Conservation (phyloP, 176 grass and related monocot species). For the sorghum (Sorghum bicolor) region Sorghum_bicolor_NCBIv3 NC_012871.2:67792001-67792500, state of each 20-base stretch:
- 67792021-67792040: slow-evolving; percentile 72
- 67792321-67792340: neutral
- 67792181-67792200: slow-evolving; percentile 46
- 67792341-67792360: slow-evolving; percentile 12
- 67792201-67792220: slow-evolving; percentile 60
- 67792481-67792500: neutral
- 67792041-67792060: slow-evolving; percentile 88
- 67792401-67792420: slow-evolving; percentile 97
- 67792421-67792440: slow-evolving; percentile 88
- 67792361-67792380: slow-evolving; percentile 55
- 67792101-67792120: neutral
- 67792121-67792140: slow-evolving; percentile 6
- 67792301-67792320: neutral
- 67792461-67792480: neutral
- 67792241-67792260: slow-evolving; percentile 87
- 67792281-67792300: slow-evolving; percentile 55
- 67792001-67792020: slow-evolving; percentile 89
- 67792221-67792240: slow-evolving; percentile 74
- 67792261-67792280: slow-evolving; percentile 87
- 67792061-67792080: slow-evolving; percentile 25
- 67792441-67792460: slow-evolving; percentile 12
- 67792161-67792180: neutral
- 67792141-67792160: neutral
- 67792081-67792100: neutral
- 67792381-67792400: slow-evolving; percentile 93